Evolutionary conservation across 768 basidiomycete genomes (phyloP).

Genomic region (Amanita inopinata): DNA sequence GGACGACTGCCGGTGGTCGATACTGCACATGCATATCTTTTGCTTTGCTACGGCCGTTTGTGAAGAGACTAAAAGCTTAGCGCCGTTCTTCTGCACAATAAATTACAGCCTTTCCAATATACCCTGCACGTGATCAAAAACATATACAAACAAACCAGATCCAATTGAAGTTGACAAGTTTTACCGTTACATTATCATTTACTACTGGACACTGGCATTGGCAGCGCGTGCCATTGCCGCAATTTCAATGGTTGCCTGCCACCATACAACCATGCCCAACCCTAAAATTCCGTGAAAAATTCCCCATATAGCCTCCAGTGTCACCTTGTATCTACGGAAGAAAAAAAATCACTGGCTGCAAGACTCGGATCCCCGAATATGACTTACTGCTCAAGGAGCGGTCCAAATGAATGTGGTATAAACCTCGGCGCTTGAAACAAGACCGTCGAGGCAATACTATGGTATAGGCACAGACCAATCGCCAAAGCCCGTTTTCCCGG

Average conservation of each 20-base stretch:
- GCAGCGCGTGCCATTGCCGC: constrained; percentile 29
- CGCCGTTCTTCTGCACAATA: not conserved
- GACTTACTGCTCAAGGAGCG: constrained; percentile 50
- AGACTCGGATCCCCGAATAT: constrained; percentile 12
- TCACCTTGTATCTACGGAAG: constrained; percentile 41
- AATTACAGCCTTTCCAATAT: too few relatives aligned
- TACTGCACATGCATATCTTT: constrained; percentile 3
- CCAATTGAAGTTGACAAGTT: not conserved
- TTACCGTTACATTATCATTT: not conserved
- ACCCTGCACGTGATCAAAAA: too few relatives aligned
- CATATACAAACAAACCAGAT: not conserved
- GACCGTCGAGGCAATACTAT: constrained; percentile 61
- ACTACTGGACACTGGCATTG: constrained; percentile 7
- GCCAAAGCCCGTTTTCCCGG: constrained; percentile 81
- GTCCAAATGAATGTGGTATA: constrained; percentile 64
- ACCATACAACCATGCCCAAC: constrained; percentile 68
- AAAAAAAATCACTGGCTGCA: not conserved
- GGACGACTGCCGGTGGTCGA: not conserved
- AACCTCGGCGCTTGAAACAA: constrained; percentile 72
- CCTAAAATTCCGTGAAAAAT: constrained; percentile 62
- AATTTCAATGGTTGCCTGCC: constrained; percentile 63
- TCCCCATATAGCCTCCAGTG: constrained; percentile 71
- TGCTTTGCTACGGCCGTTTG: not conserved
- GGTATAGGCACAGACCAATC: constrained; percentile 68
- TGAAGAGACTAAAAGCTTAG: not conserved